phyloP scores from a whole-genome alignment of 2,329 filamentous ascomycete genomes.

The Pestalotiopsis fici region DNA sequence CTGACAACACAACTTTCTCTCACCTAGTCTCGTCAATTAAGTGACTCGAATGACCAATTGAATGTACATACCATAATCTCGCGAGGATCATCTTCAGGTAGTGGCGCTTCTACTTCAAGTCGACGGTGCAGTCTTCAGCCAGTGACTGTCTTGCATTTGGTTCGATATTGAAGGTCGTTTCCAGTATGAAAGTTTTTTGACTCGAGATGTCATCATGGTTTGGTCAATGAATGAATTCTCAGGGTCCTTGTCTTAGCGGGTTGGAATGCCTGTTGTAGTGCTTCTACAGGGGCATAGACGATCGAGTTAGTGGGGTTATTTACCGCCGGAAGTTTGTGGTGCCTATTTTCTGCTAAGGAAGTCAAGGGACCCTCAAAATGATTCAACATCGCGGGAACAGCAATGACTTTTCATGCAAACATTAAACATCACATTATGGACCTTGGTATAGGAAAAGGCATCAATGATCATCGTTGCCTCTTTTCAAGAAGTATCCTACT shows the following conservation, averaged over 20 bases:
- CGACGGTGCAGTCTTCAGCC: no score
- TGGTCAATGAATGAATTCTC: neutral
- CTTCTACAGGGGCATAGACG: neutral
- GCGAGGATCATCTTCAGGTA: no score
- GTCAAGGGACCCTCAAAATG: neutral
- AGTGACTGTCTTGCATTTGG: no score
- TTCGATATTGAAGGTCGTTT: no score
- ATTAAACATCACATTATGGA: neutral
- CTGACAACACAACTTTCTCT: no score
- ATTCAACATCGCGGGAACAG: neutral
- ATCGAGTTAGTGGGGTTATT: neutral
- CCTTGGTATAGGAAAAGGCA: neutral
- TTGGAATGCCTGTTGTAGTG: neutral
- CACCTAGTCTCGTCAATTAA: no score
- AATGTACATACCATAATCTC: no score
- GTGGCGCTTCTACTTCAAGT: no score
- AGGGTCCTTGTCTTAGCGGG: neutral
- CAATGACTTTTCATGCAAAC: neutral
- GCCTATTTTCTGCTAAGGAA: neutral
- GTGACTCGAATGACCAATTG: no score
- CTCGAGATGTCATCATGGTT: neutral
- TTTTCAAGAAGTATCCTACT: no score
- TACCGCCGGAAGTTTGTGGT: neutral
- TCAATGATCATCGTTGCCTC: neutral
- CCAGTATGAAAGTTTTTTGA: neutral